A percentile compares a stretch with the other conserved stretches of the same genome.
Evolutionary conservation across 768 basidiomycete species (phyloP).

Genomic region (Hericium alpestre): DNA sequence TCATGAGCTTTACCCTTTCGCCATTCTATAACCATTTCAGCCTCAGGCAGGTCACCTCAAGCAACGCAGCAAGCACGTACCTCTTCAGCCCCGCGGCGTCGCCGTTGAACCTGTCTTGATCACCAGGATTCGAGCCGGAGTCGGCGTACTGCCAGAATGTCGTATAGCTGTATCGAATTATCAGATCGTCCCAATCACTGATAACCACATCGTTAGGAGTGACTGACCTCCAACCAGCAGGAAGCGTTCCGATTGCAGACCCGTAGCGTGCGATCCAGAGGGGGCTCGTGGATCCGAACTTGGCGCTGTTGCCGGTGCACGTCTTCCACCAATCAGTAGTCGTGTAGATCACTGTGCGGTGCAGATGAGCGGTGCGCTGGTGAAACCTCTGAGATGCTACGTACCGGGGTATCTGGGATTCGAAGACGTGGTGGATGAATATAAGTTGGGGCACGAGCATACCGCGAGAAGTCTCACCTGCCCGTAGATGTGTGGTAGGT

Average conservation of each 20-base stretch:
- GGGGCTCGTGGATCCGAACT: conserved; percentile 41
- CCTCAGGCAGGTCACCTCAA: not conserved
- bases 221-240: conserved; percentile 46
- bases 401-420: conserved; percentile 30
- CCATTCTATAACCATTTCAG: not conserved
- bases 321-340: conserved; percentile 59
- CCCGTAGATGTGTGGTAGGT: conserved; percentile 41
- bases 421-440: not conserved
- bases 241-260: conserved; percentile 40
- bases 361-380: not conserved
- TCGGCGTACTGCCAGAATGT: conserved; percentile 58
- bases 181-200: not conserved
- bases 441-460: too few species aligned
- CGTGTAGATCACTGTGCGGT: conserved; percentile 42
- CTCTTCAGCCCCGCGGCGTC: conserved; percentile 30
- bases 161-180: conserved; percentile 23
- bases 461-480: conserved; percentile 24
- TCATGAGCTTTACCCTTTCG: not conserved
- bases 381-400: not conserved
- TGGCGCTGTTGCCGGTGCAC: conserved; percentile 50
- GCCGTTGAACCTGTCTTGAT: conserved; percentile 49
- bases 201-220: not conserved
- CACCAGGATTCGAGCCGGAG: conserved; percentile 45
- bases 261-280: conserved; percentile 52
- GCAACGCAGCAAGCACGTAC: conserved; percentile 16